Evolutionary conservation across 2,329 filamentous ascomycete genomes (phyloP).

Genomic region (Zasmidium citrigriseum): DNA sequence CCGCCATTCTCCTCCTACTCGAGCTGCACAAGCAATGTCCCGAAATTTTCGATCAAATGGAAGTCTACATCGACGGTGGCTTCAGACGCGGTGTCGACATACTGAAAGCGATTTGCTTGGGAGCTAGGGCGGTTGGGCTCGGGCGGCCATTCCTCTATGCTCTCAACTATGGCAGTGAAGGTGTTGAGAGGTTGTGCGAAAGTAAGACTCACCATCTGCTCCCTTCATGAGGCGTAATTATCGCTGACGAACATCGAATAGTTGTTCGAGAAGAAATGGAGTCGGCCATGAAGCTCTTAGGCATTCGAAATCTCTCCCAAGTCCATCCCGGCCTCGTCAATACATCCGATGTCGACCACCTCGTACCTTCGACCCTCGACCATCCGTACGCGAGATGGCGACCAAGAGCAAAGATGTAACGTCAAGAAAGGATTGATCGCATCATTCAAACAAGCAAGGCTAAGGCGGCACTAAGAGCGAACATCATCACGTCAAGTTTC

Average conservation of each 20-base stretch:
- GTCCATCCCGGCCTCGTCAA: constrained; percentile 62
- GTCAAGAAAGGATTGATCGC: not conserved
- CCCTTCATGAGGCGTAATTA: no score
- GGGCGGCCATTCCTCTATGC: constrained; percentile 62
- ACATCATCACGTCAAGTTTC: no score
- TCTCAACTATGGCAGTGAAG: constrained; percentile 58
- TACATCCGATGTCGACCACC: constrained; percentile 48
- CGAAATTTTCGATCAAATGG: constrained; percentile 44
- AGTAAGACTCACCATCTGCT: no score
- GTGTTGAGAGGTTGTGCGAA: constrained; percentile 43
- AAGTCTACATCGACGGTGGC: constrained; percentile 63
- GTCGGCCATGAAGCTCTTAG: constrained; percentile 65
- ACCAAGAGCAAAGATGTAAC: constrained; percentile 13
- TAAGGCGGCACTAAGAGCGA: no score
- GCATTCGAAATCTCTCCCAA: constrained; percentile 59
- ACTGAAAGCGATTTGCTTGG: constrained; percentile 66
- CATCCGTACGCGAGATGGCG: constrained; percentile 23
- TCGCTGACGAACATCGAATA: constrained; percentile 20
- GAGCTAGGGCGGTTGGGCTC: constrained; percentile 62
- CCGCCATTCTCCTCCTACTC: constrained; percentile 59
- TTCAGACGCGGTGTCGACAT: constrained; percentile 65
- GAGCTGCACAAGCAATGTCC: constrained; percentile 63
- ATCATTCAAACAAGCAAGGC: no score
- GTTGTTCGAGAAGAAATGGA: constrained; percentile 59
- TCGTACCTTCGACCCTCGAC: constrained; percentile 39